Conservation (phyloP, 2,329 filamentous ascomycete genomes). For the Apiospora hydei region DNA sequence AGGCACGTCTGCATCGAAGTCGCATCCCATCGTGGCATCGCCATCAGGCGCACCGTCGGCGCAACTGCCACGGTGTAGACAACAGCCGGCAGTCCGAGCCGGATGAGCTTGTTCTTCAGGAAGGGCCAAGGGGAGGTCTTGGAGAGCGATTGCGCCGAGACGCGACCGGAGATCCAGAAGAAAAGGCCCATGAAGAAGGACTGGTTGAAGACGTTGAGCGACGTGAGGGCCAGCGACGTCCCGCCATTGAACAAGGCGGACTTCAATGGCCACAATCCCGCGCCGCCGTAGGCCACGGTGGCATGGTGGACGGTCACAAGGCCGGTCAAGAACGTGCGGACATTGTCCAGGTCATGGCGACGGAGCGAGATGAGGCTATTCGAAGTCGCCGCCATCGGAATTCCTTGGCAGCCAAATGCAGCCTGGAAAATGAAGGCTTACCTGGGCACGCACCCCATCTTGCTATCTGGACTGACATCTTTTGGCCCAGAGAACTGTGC, state of each 20-base stretch:
- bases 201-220: not conserved
- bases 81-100: too few species aligned
- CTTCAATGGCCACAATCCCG: not conserved
- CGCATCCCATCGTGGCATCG: too few species aligned
- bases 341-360: constrained; percentile 33
- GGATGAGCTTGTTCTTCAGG: not conserved
- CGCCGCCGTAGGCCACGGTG: not conserved
- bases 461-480: not conserved
- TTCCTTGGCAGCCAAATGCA: too few species aligned
- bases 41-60: too few species aligned
- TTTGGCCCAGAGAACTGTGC: not conserved
- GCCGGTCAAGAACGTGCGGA: not conserved
- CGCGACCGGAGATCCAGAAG: too few species aligned
- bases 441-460: too few species aligned
- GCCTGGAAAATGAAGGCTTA: not conserved
- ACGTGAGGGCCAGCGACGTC: not conserved
- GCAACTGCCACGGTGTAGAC: too few species aligned
- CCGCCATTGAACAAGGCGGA: not conserved
- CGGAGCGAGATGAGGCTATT: constrained; percentile 29
- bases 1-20: too few species aligned
- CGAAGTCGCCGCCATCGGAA: constrained; percentile 25
- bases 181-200: not conserved
- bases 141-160: not conserved
- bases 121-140: not conserved
- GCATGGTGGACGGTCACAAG: not conserved